Evolutionary conservation across 179 eudicot species (phyloP), one percentile per base, ranked within the genome.

Genomic region (Beta corolliflora): DNA sequence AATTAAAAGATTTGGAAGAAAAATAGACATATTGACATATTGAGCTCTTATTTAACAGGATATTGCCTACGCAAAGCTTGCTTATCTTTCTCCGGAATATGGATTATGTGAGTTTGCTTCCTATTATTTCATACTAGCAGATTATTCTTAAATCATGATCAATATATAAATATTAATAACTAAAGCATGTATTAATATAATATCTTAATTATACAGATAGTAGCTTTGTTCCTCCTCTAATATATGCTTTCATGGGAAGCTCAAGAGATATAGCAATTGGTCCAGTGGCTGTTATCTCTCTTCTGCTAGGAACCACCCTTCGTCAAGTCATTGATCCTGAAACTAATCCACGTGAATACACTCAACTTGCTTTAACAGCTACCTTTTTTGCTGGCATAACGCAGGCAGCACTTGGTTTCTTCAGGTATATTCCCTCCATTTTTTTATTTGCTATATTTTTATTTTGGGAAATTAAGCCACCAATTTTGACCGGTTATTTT

Each of bases 191-290:
- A 70, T 44, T 2, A 4, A 52, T 72, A 19, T 52, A 3, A 25
- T 14, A 2, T 12, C 9, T 15, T 15, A 25, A 7, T 5, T n/a
- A 64, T 82, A 48, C 89, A 94, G 98, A 94, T 79, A 87, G 86
- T 70, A 93, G 98, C 79, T 93, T 94, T 74, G 89, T 94, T 60
- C 97, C 98, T 58, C 98, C 98, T 44, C 85, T 94, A 75, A 80
- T 94, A 29, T 94, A 94, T 76, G 97, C 95, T 2, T 81, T 90
- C 78, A 92, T 92, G 97, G 98, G 98, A 31, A 94, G 98, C 73
- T 94, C 98, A 55, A 91, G 95, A 83, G 94, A 94, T 76, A 91
- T 94, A 16, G 98, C 98, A 46, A 94, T 94, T 9, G 98, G 98
- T 46, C 98, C 98, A 8, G 97, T 94, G 70, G 98, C 98, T 4